Evolutionary conservation across 257 asterid species (phyloP), one percentile per base, ranked within the genome.

Genomic region (Solanum okadae): DNA sequence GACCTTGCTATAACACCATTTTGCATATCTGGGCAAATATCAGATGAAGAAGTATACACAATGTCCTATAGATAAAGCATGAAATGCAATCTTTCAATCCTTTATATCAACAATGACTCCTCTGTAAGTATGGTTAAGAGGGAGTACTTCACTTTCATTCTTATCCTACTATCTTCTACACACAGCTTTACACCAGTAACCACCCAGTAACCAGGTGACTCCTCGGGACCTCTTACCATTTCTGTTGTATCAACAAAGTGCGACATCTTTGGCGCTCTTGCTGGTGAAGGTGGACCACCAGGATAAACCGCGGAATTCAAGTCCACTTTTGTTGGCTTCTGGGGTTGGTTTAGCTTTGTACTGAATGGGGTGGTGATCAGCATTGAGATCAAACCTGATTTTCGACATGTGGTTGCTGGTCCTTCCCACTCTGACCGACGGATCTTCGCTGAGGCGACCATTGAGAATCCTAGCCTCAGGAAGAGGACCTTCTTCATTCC

Each of bases 371-470:
- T 91, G 91, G 95, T 94, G 81, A 95, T 94, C 92, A 96, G 61
- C 95, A 93, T 93, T 7, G 98, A 95, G 5, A 96, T 93, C 79
- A 95, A 75, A 6, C 99, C 99, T 0, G 99, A 96, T 89, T 93
- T 97, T 86, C 96, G 92, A 8, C 95, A 90, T 23, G 92, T 76
- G 33, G 90, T 87, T 2, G 96, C 52, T 1, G 98, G 96, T 8
- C 96, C 99, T 12, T 94, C 98, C 99, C 99, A 97, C 77, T 97
- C 99, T 3, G 98, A 93, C 89, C 98, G 91, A 22, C 98, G 96
- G 87, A 96, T 95, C 71, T 81, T 63, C 27, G 96, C 92, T 7
- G 98, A 96, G 12, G 95, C 92, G 38, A 95, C 98, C 95, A 88
- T 93, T 5, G 99, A 95, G 90, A 95, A 97, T 75, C 98, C 98